Base-by-base conservation (phyloP, 2,329 filamentous ascomycete genomes). In the Chrysoporthe deuterocubensis region DNA sequence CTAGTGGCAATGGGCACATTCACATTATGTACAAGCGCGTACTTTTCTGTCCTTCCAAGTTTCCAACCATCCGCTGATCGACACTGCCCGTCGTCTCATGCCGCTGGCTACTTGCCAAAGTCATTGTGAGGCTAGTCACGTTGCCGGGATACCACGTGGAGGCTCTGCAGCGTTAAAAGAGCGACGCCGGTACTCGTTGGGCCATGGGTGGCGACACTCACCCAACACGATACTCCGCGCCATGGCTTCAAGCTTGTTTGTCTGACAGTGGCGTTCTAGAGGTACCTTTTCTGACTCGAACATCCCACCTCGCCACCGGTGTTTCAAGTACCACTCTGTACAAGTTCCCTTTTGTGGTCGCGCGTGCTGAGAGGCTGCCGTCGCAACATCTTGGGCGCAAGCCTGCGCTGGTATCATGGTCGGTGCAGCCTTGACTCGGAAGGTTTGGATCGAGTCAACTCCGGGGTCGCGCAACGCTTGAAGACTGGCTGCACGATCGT, bases 141-240 rank as follows among this genome's bases (percentile, higher is more conserved):
- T 21, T 14, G 26, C 50, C 50, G 50, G 50, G 50, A 54, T 54
- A 54, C 50, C 50, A 32, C 50, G 50, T 34, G 50, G 50, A 54
- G 11, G 26, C 26, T 54, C 50, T 54, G 50, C 50, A 54, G 26
- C 21, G 50, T 7, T 2, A 32, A 50, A 8, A 54, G 50, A n/a
- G 50, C 26, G 50, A 21, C 14, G 26, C 26, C 21, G 21, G 48
- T 32, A 21, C 46, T 50, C 18, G 8, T 9, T 50, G n/a, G 9
- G 18, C 46, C 46, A 50, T n/a, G n/a, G 46, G 46, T 18, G 46
- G 18, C 9, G 46, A 21, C 18, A 9, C 6, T 21, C 46, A 50
- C 18, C 9, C 46, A 14, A 32, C 3, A 21, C 14, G 6, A 2
- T 52, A 16, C 50, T 32, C 4, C 21, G 50, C 50, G 16, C 26